These are phyloP conservation scores for Blastobotrys serpentis DNA, from an alignment of 1,139 yeast species.

Conservation along the genomic window DNA sequence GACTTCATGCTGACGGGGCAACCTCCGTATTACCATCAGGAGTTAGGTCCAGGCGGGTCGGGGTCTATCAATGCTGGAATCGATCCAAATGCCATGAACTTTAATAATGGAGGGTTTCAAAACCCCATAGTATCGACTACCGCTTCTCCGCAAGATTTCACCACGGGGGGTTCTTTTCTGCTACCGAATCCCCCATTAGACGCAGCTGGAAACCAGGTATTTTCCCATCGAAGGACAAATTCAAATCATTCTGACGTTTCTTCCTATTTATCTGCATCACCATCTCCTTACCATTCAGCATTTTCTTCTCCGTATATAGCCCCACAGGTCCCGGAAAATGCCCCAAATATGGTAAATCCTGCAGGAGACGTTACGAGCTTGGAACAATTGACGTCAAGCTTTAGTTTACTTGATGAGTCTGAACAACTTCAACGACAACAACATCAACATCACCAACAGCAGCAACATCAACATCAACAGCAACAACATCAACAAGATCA, in stretches of 20 bases:
- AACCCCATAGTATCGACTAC: not conserved
- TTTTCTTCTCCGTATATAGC: slow-evolving; percentile 23
- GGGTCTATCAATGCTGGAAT: no score
- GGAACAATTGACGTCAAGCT: slow-evolving; percentile 26
- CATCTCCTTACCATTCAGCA: slow-evolving; percentile 26
- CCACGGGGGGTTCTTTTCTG: slow-evolving; percentile 15
- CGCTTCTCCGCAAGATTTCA: not conserved
- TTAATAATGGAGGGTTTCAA: not conserved
- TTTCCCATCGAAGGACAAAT: slow-evolving; percentile 20
- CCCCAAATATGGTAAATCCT: not conserved
- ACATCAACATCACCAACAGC: slow-evolving; percentile 8
- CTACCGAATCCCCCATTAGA: slow-evolving; percentile 12
- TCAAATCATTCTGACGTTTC: slow-evolving; percentile 24
- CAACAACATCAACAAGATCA: slow-evolving; percentile 1
- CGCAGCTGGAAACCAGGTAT: not conserved
- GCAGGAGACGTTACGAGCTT: slow-evolving; percentile 21
- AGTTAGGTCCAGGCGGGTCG: not conserved
- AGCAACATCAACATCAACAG: slow-evolving; percentile 9
- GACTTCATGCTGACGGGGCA: slow-evolving; percentile 2
- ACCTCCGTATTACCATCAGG: not conserved
- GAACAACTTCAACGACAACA: slow-evolving; percentile 9
- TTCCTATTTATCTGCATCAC: slow-evolving; percentile 20
- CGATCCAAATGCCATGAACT: not conserved
- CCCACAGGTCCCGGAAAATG: slow-evolving; percentile 16
- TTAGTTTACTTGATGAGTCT: slow-evolving; percentile 22